Evolutionary conservation across 257 asterid species (phyloP).

Genomic region (Striga asiatica): DNA sequence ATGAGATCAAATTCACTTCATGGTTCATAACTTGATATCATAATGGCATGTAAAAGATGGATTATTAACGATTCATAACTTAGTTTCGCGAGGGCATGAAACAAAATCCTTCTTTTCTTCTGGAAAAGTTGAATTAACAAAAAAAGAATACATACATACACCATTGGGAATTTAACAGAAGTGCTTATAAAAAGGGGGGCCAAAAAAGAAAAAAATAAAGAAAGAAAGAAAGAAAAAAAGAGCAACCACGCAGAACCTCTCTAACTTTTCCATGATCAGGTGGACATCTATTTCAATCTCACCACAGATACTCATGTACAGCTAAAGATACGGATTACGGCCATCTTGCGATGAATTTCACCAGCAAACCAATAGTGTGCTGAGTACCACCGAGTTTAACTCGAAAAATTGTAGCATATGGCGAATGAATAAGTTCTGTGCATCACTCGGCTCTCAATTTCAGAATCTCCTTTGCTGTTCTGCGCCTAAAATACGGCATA

Average conservation of each 20-base stretch:
- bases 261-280: background rate
- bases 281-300: background rate
- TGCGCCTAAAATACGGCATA: constrained; percentile 58
- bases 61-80: too few relatives aligned
- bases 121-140: too few relatives aligned
- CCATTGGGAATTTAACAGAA: background rate
- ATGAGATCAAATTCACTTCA: background rate
- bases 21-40: background rate
- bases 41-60: background rate
- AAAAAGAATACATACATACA: background rate
- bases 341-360: background rate
- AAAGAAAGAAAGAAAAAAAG: too few relatives aligned
- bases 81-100: too few relatives aligned
- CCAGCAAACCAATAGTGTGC: background rate
- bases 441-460: constrained; percentile 46
- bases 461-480: constrained; percentile 61
- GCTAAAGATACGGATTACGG: background rate
- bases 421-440: background rate
- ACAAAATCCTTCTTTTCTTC: background rate
- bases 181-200: background rate
- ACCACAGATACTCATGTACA: background rate
- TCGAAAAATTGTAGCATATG: too few relatives aligned
- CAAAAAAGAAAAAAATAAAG: too few relatives aligned
- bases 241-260: too few relatives aligned
- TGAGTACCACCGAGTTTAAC: background rate